phyloP scores from a whole-genome alignment of 1,139 yeast species.

The Torulaspora globosa region DNA sequence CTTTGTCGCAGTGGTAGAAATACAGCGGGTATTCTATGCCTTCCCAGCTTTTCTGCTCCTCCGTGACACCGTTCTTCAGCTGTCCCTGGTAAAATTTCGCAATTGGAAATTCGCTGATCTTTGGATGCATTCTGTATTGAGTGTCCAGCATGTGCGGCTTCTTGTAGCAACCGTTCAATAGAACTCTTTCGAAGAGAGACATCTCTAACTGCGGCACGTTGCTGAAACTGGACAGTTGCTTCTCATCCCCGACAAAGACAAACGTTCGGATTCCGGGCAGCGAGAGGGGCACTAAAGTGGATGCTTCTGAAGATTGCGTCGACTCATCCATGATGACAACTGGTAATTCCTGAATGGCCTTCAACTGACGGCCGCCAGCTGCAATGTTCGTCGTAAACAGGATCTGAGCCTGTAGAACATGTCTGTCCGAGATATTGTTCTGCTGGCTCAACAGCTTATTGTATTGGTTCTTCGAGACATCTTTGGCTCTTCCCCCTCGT shows the following conservation, averaged over 20 bases:
- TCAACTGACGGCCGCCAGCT: conserved; percentile 63
- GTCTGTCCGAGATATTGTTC: conserved; percentile 45
- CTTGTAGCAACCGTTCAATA: conserved; percentile 52
- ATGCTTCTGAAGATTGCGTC: conserved; percentile 68
- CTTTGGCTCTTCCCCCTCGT: conserved; percentile 40
- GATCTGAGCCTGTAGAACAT: conserved; percentile 62
- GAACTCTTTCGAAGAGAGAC: conserved; percentile 56
- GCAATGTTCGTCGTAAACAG: conserved; percentile 69
- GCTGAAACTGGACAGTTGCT: conserved; percentile 58
- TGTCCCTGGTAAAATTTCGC: conserved; percentile 50
- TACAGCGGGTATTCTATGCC: conserved; percentile 51
- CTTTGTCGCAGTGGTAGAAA: conserved; percentile 48
- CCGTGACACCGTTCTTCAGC: conserved; percentile 58
- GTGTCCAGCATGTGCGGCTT: conserved; percentile 65
- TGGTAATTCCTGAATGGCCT: conserved; percentile 52
- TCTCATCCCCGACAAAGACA: conserved; percentile 71
- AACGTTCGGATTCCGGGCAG: conserved; percentile 64
- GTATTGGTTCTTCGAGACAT: conserved; percentile 45
- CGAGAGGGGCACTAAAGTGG: conserved; percentile 64
- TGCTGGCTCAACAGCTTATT: conserved; percentile 47
- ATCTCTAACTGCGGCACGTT: conserved; percentile 57
- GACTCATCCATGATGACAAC: conserved; percentile 70
- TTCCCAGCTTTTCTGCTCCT: conserved; percentile 44
- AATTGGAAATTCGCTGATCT: conserved; percentile 61
- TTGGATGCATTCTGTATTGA: conserved; percentile 72